Conservation (phyloP, 441 rosid genomes). For the Aleurites moluccanus region DNA sequence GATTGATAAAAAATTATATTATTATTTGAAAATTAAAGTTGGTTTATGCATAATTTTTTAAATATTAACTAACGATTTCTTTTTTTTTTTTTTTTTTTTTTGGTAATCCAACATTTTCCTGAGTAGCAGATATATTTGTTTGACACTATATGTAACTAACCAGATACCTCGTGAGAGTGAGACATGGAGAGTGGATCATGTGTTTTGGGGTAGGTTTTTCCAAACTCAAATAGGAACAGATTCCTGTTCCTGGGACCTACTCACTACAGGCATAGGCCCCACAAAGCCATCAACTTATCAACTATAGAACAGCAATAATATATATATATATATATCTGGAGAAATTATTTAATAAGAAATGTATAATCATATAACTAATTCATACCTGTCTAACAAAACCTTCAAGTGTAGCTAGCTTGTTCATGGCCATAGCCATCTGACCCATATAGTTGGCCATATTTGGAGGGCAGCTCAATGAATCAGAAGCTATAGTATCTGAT, state of each 20-base stretch:
- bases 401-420: constrained; percentile 86
- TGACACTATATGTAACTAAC: constrained; percentile 11
- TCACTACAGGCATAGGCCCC: constrained; percentile 9
- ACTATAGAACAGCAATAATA: too few relatives aligned
- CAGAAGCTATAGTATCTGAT: constrained; percentile 82
- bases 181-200: constrained; percentile 38
- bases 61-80: too few relatives aligned
- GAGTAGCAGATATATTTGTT: neutral
- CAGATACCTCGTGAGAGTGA: constrained; percentile 12
- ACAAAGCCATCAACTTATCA: neutral
- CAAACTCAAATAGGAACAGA: constrained; percentile 25
- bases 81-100: too few relatives aligned
- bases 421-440: constrained; percentile 92
- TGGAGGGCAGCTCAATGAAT: constrained; percentile 71
- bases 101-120: constrained; percentile 9
- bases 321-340: too few relatives aligned
- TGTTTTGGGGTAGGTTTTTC: constrained; percentile 31
- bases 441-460: constrained; percentile 92
- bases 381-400: constrained; percentile 90
- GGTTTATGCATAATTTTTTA: too few relatives aligned
- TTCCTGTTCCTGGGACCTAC: constrained; percentile 26
- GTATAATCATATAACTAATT: too few relatives aligned
- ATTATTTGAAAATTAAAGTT: too few relatives aligned
- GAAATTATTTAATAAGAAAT: too few relatives aligned
- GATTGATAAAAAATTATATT: too few relatives aligned